These are phyloP conservation scores for Podospora bellae-mahoneyi DNA, from an alignment of 495 filamentous ascomycete species.

Conservation along the genomic window DNA sequence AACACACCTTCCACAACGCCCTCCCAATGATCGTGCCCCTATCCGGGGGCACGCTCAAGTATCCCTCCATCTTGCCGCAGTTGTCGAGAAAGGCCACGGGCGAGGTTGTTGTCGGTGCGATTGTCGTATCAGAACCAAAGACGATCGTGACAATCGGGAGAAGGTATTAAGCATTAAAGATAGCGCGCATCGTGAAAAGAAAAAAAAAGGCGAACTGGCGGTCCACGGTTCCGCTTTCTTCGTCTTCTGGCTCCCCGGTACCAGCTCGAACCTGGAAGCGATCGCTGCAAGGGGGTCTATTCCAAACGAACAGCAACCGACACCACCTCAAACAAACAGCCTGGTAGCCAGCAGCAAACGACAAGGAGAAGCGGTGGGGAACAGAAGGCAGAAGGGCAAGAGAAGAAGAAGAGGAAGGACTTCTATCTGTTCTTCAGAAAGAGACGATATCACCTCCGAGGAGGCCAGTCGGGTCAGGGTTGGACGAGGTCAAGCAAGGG, in stretches of 20 bases:
- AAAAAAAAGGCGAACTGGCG: constrained; percentile 4
- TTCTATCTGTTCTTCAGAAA: neutral
- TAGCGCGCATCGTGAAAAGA: constrained; percentile 21
- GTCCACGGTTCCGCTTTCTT: constrained; percentile 13
- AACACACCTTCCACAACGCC: constrained; percentile 55
- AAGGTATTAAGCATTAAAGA: constrained; percentile 23
- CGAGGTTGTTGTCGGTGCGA: constrained; percentile 10
- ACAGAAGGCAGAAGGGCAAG: neutral
- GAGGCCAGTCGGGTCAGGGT: neutral
- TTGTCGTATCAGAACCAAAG: constrained; percentile 4
- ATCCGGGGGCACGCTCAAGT: constrained; percentile 53
- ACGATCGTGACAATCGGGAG: constrained; percentile 5
- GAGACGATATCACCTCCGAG: constrained; percentile 5
- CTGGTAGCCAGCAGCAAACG: neutral
- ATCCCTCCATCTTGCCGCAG: constrained; percentile 48
- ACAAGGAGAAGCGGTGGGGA: neutral
- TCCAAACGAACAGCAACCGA: neutral
- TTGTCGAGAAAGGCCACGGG: constrained; percentile 15
- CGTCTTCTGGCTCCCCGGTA: neutral
- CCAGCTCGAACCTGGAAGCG: neutral
- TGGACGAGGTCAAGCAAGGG: neutral
- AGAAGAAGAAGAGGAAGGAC: neutral
- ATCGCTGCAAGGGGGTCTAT: neutral
- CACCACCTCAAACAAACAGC: neutral
- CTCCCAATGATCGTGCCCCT: constrained; percentile 53